A percentile compares a stretch with the other conserved stretches of the same genome.
Conservation (phyloP, 2,329 filamentous ascomycete species). For the Penicillium sp. region DNA sequence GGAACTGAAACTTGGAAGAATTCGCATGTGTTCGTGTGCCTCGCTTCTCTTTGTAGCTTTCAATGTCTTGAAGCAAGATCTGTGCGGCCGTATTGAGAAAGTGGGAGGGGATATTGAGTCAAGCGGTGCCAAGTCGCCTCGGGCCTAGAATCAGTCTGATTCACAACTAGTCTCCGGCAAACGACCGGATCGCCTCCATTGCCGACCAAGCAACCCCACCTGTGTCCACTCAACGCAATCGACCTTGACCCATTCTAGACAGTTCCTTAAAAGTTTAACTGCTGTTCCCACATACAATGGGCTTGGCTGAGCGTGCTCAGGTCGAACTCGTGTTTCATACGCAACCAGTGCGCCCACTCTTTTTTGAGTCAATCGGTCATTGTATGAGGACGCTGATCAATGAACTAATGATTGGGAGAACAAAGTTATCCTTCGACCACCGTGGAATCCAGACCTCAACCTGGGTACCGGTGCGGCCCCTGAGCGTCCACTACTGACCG, state of each 20-base stretch:
- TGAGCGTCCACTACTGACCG: neutral
- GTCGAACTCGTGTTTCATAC: neutral
- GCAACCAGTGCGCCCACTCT: no score
- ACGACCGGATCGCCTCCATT: neutral
- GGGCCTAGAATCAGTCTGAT: neutral
- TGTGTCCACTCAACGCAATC: neutral
- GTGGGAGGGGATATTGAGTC: no score
- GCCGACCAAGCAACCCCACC: neutral
- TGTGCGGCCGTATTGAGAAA: no score
- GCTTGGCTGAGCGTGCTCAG: neutral
- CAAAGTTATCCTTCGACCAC: neutral
- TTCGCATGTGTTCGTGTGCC: neutral
- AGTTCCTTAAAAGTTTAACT: neutral
- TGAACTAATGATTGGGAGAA: no score
- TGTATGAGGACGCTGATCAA: no score
- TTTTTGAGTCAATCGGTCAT: no score
- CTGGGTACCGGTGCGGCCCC: neutral
- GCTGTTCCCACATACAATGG: neutral
- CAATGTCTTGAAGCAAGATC: neutral
- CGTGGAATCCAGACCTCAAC: neutral
- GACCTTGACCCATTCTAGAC: slow-evolving; percentile 1
- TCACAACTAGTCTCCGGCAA: neutral
- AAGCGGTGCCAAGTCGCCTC: no score
- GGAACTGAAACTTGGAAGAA: neutral
- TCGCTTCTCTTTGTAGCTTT: neutral